phyloP scores from a whole-genome alignment of 768 basidiomycete species.

The Psilocybe cubensis region DNA sequence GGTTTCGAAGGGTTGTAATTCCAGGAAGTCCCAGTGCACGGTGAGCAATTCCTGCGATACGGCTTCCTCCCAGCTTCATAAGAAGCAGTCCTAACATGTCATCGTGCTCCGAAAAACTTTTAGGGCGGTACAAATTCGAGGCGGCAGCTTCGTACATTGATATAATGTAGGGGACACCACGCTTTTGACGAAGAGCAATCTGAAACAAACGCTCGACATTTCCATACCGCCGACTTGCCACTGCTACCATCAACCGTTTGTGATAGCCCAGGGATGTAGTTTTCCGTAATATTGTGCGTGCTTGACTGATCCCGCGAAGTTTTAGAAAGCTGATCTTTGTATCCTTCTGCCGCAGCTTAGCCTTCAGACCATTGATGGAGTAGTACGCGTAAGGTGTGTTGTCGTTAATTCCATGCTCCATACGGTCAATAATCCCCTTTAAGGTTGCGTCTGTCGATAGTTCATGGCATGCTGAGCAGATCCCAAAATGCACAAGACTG shows the following conservation, averaged over 20 bases:
- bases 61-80: constrained; percentile 25
- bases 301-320: constrained; percentile 21
- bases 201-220: constrained; percentile 21
- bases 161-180: constrained; percentile 15
- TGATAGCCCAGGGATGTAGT: constrained; percentile 18
- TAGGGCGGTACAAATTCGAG: constrained; percentile 23
- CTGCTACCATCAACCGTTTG: constrained; percentile 24
- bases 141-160: constrained; percentile 8
- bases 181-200: constrained; percentile 16
- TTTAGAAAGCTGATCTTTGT: constrained; percentile 12
- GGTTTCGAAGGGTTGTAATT: constrained; percentile 14
- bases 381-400: constrained; percentile 17
- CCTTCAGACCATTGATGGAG: neutral
- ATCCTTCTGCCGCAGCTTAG: constrained; percentile 1
- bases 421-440: constrained; percentile 8
- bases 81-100: constrained; percentile 21
- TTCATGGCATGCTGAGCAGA: neutral
- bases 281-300: constrained; percentile 14
- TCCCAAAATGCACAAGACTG: neutral
- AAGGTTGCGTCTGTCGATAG: constrained; percentile 8
- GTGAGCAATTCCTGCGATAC: constrained; percentile 27
- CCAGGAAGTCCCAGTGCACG: constrained; percentile 19
- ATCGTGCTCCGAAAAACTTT: constrained; percentile 28
- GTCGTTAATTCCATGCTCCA: constrained; percentile 9
- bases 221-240: constrained; percentile 23